Evolutionary conservation across 768 basidiomycete species (phyloP), one percentile per base, ranked within the genome.

Genomic region (Rhizopogon salebrosus): DNA sequence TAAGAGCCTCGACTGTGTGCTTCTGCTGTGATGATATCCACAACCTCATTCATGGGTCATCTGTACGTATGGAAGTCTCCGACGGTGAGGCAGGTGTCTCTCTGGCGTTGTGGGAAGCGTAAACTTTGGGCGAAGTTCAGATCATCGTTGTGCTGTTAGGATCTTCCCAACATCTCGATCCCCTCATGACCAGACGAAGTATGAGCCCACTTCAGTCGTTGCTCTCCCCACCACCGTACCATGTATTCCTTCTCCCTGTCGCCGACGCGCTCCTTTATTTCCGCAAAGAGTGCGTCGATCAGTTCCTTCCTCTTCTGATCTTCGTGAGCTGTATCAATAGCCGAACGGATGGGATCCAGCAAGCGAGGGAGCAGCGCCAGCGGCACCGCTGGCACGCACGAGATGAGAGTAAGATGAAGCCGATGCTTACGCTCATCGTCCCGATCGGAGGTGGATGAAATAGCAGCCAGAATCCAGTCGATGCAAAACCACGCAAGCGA

Each of bases 221-320:
- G 69, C 51, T 78, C 74, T 62, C 82, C 77, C 89, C 89, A 92
- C 89, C 89, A 92, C 41, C 68, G 71, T 68, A 91, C 77, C 38
- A 70, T 81, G 55, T 74, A 74, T 62, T 80, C 82, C 69, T 85
- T 89, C 70, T 87, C 85, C 39, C 72, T 72, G 62, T 90, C 87
- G 13, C 84, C 86, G 2, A 85, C 78, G 39, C 72, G 75, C 62
- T 82, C 80, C 60, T 80, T 66, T 31, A 92, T 76, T 65, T 88
- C 85, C 38, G 68, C 72, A 66, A 85, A 85, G 40, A 87, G 63
- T 6, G 80, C 80, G 39, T 81, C 70, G 16, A 78, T 71, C 24
- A 91, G 68, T 54, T 82, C 81, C 58, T 62, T 66, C 63, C 63
- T 66, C 57, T 49, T 53, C 22, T 52, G 53, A 46, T 67, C 61